A percentile compares a stretch with the other conserved stretches of the same genome.
Evolutionary conservation across 176 grass and related monocot genomes (phyloP).

Genomic region (Carex pumila): DNA sequence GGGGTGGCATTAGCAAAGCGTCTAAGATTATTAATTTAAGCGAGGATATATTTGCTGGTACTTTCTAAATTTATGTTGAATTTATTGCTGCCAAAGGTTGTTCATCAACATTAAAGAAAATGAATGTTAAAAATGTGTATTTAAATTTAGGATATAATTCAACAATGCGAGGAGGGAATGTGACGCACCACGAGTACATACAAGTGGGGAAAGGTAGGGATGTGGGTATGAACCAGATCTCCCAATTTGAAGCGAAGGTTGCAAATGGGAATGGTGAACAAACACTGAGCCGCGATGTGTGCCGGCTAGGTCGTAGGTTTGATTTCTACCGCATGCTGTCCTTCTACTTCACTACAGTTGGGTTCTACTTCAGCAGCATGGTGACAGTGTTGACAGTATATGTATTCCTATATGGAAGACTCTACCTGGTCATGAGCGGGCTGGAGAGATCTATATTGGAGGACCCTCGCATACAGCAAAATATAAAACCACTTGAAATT

Average conservation of each 20-base stretch:
- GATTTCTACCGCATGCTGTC: constrained; percentile 96
- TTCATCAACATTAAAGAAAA: too few relatives aligned
- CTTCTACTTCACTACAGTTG: constrained; percentile 94
- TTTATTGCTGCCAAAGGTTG: neutral
- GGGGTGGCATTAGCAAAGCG: constrained; percentile 96
- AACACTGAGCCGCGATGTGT: constrained; percentile 95
- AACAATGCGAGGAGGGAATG: constrained; percentile 73
- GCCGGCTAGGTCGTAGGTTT: constrained; percentile 84
- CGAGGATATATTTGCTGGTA: constrained; percentile 98
- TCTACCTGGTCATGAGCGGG: constrained; percentile 90
- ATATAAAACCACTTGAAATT: constrained; percentile 74
- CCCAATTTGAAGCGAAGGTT: constrained; percentile 90
- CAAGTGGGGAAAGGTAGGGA: constrained; percentile 98
- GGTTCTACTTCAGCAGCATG: constrained; percentile 97
- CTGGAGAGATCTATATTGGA: constrained; percentile 76
- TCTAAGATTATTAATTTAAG: constrained; percentile 97
- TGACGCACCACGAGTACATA: constrained; percentile 98
- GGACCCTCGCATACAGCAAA: constrained; percentile 56
- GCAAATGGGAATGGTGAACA: constrained; percentile 95
- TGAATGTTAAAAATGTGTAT: neutral
- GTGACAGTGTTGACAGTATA: constrained; percentile 94
- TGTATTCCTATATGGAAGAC: constrained; percentile 82
- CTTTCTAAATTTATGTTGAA: neutral
- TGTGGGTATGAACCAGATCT: constrained; percentile 99
- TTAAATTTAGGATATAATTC: constrained; percentile 72